Conservation (phyloP, 164 flowering plant species). For the Brasenia schreberi region DNA sequence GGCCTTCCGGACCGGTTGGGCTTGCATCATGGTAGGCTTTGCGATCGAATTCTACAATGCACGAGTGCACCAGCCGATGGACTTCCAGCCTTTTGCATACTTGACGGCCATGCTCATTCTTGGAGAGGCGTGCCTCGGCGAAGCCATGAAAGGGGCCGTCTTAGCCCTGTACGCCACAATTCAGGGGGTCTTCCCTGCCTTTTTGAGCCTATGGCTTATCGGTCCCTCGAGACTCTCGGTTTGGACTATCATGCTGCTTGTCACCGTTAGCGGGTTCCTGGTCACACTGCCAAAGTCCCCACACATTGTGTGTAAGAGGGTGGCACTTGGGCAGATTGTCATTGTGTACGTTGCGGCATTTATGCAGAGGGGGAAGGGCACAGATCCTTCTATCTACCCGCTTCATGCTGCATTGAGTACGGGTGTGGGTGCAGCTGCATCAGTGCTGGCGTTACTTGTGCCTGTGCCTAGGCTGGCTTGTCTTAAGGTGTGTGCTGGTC, state of each 20-base stretch:
- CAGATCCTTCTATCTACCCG: conserved; percentile 45
- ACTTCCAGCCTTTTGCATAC: conserved; percentile 38
- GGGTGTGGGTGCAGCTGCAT: conserved; percentile 51
- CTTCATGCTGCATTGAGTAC: conserved; percentile 58
- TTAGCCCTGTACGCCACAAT: conserved; percentile 42
- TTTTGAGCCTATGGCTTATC: conserved; percentile 43
- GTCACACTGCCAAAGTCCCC: conserved; percentile 45
- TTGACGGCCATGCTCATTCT: conserved; percentile 42
- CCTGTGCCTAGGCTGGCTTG: conserved; percentile 59
- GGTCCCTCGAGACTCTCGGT: conserved; percentile 31
- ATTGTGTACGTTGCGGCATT: conserved; percentile 36
- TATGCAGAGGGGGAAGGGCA: conserved; percentile 20
- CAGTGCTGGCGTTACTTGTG: conserved; percentile 45
- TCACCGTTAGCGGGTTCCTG: conserved; percentile 35
- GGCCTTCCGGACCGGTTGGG: conserved; percentile 48
- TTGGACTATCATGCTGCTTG: conserved; percentile 24
- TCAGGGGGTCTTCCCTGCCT: conserved; percentile 39
- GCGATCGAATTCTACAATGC: neutral
- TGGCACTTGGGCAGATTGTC: conserved; percentile 67
- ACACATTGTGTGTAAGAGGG: conserved; percentile 39
- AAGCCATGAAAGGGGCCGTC: conserved; percentile 47
- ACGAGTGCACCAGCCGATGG: neutral
- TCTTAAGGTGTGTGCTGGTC: conserved; percentile 29
- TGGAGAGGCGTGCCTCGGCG: conserved; percentile 56
- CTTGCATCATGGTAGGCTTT: conserved; percentile 53